Conservation (phyloP, 192 early-diverging fungal genomes). For the Mortierella antarctica region DNA sequence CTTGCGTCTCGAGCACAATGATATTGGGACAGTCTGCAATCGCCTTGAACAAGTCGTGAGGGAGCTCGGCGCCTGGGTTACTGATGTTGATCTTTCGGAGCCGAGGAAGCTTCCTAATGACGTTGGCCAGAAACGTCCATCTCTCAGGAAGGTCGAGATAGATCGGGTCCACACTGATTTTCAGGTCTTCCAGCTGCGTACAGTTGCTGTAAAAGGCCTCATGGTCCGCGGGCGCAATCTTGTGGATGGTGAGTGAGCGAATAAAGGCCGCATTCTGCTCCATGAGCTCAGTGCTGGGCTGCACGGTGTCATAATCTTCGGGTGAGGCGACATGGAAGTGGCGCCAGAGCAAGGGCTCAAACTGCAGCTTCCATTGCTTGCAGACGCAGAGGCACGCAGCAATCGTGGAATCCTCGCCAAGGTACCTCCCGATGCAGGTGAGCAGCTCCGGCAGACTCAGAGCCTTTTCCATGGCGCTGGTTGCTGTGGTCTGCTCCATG, state of each 20-base stretch:
- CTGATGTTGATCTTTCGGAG: constrained; percentile 21
- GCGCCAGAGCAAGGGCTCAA: constrained; percentile 32
- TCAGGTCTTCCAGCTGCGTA: too few species aligned
- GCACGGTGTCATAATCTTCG: neutral
- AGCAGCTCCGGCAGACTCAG: constrained; percentile 34
- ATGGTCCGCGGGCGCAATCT: too few species aligned
- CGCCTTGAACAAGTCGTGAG: constrained; percentile 10
- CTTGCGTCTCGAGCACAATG: constrained; percentile 21
- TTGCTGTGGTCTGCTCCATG: too few species aligned
- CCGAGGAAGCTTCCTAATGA: constrained; percentile 14
- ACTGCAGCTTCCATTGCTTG: constrained; percentile 24
- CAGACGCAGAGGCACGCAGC: constrained; percentile 21
- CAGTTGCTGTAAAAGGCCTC: too few species aligned
- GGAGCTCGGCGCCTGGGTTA: neutral
- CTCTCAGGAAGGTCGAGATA: neutral
- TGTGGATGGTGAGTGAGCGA: too few species aligned
- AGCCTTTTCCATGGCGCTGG: constrained; percentile 18
- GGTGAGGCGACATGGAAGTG: constrained; percentile 1
- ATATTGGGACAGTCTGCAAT: neutral
- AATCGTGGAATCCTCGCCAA: neutral
- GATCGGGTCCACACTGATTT: neutral
- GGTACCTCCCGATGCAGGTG: constrained; percentile 12
- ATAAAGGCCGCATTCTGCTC: neutral
- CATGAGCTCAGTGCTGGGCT: constrained; percentile 8
- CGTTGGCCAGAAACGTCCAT: constrained; percentile 15